A percentile compares a stretch with the other conserved stretches of the same genome.
Evolutionary conservation across 2,329 filamentous ascomycete species (phyloP).

Genomic region (Dactylellina cionopaga): DNA sequence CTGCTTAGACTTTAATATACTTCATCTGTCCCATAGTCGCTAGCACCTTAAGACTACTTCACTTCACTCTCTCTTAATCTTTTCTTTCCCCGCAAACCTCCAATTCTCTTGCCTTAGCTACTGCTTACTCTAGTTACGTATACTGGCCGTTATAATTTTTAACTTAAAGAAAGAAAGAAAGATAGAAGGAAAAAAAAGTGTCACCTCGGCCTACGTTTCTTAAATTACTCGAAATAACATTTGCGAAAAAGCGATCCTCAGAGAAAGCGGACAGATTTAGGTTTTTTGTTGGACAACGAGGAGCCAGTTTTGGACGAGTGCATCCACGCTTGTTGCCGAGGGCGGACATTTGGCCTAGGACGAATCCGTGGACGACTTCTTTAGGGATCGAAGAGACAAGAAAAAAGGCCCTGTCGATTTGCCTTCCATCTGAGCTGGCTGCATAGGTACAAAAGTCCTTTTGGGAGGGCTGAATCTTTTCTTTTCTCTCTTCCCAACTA

Average conservation of each 20-base stretch:
- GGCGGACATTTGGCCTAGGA: constrained; percentile 38
- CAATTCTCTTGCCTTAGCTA: no score
- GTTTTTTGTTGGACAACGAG: constrained; percentile 27
- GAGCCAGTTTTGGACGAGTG: constrained; percentile 50
- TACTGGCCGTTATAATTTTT: no score
- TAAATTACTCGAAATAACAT: neutral
- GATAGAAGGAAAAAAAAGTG: no score
- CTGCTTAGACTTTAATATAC: no score
- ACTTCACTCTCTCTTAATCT: neutral
- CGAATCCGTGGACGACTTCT: constrained; percentile 35
- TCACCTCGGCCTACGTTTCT: neutral
- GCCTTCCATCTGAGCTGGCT: constrained; percentile 5
- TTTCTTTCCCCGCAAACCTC: no score
- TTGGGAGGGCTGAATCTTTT: neutral
- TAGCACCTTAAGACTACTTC: no score
- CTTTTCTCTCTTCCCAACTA: neutral
- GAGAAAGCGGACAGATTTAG: constrained; percentile 22
- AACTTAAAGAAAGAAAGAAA: no score
- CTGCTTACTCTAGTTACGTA: no score
- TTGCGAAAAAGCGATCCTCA: constrained; percentile 17
- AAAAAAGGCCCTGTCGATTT: no score
- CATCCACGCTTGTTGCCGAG: constrained; percentile 40
- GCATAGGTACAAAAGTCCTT: no score
- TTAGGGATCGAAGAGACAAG: constrained; percentile 11
- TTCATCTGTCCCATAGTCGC: no score